Percentiles rank a stretch among this genome's conserved stretches.
These are phyloP conservation scores for Pontederia paniculata DNA, from an alignment of 176 grass and related monocot genomes.

Conservation along the genomic window DNA sequence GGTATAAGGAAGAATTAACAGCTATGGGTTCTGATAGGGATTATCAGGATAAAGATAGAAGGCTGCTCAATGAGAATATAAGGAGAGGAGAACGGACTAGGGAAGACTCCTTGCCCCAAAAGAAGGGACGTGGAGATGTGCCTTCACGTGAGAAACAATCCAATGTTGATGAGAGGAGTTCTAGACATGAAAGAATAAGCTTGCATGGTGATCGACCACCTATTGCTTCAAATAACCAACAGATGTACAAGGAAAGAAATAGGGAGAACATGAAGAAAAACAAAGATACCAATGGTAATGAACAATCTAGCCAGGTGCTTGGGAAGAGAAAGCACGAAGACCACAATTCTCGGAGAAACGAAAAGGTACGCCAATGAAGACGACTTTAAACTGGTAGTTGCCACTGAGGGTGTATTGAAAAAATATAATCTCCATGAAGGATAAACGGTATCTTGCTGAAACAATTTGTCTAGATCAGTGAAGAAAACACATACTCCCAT, in stretches of 20 bases:
- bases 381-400: too few relatives aligned
- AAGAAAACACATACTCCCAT: too few relatives aligned
- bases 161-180: conserved; percentile 48
- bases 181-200: conserved; percentile 55
- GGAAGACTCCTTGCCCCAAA: conserved; percentile 38
- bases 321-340: conserved; percentile 76
- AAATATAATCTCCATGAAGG: too few relatives aligned
- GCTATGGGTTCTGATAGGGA: conserved; percentile 37
- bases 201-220: conserved; percentile 33
- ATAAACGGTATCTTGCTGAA: too few relatives aligned
- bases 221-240: conserved; percentile 45
- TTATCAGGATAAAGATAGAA: conserved; percentile 34
- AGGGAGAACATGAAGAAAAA: conserved; percentile 62
- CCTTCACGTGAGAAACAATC: conserved; percentile 48
- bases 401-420: too few relatives aligned
- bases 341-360: conserved; percentile 33
- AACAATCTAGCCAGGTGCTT: conserved; percentile 42
- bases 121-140: conserved; percentile 42
- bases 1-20: conserved; percentile 50
- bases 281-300: conserved; percentile 40
- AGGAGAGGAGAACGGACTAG: conserved; percentile 36
- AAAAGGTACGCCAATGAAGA: conserved; percentile 49
- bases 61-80: conserved; percentile 33
- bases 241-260: conserved; percentile 39
- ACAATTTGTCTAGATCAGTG: too few relatives aligned